These are phyloP conservation scores for Chalciporus pseudorubinellus DNA, from an alignment of 768 basidiomycete genomes.

Conservation along the genomic window DNA sequence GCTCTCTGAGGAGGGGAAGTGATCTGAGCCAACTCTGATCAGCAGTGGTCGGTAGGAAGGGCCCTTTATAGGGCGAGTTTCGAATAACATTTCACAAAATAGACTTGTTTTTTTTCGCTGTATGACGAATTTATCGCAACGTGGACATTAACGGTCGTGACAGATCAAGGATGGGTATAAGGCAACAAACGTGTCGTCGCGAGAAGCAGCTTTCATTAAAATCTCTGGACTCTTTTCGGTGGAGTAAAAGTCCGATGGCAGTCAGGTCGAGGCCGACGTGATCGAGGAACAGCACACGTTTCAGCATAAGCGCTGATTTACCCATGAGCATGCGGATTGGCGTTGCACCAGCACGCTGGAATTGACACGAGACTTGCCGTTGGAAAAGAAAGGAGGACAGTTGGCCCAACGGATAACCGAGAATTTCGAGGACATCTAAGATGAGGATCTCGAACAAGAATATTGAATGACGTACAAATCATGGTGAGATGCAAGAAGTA, in stretches of 20 bases:
- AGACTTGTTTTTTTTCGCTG: conserved; percentile 41
- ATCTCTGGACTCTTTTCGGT: conserved; percentile 58
- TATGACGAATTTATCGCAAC: conserved; percentile 67
- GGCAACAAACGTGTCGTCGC: conserved; percentile 65
- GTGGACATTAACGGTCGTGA: conserved; percentile 59
- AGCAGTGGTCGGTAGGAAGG: conserved; percentile 10
- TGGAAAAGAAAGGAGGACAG: conserved; percentile 16
- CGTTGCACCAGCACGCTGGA: conserved; percentile 28
- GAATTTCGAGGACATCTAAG: conserved; percentile 9
- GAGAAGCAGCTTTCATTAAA: conserved; percentile 65
- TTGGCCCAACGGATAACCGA: conserved; percentile 28
- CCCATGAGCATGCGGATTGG: conserved; percentile 37
- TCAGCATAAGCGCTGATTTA: conserved; percentile 49
- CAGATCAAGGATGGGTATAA: conserved; percentile 68
- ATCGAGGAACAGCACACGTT: conserved; percentile 72
- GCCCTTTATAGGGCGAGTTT: conserved; percentile 56
- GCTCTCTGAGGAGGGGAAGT: conserved; percentile 32
- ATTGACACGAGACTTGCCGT: conserved; percentile 30
- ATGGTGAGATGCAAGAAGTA: conserved; percentile 23
- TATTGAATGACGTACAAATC: conserved; percentile 32
- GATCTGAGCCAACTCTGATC: conserved; percentile 25
- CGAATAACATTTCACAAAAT: conserved; percentile 46
- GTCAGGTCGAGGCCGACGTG: conserved; percentile 54
- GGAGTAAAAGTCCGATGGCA: conserved; percentile 65
- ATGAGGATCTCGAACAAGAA: conserved; percentile 31